Evolutionary conservation across 2,329 filamentous ascomycete genomes (phyloP), one percentile per base, ranked within the genome.

Genomic region (Penicillium sp.): DNA sequence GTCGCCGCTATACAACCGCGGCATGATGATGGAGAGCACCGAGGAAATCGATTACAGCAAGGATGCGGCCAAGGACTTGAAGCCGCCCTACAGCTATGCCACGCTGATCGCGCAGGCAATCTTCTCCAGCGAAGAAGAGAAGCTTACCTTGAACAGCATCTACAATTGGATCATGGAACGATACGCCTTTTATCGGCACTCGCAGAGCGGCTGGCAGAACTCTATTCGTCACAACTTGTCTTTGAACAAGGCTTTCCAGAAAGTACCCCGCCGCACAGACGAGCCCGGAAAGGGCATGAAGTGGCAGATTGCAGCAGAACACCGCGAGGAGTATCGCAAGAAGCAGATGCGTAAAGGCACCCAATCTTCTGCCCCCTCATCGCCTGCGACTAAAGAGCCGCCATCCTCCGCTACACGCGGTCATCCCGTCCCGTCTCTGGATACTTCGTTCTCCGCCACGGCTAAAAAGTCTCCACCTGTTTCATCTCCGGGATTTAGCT

Each of bases 281-380:
- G 94, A 99, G 70, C 94, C 94, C 21, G 94, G 94, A 12, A 99
- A 99, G 71, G 94, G 94, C 26, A 97, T 96, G 91, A 97, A 97
- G 70, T 99, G 94, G 94, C 90, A 93, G 72, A 92, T 99, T 66
- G 85, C 90, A 4, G 82, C 89, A 1, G 89, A 95, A 58, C 83
- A 87, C 59, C 85, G 88, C 45, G 90, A 96, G 16, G 93, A 96
- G 48, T 95, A 96, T 79, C 82, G 90, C 54, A 88, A 88, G 69
- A 89, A 88, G 62, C 74, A 76, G 61, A 67, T 70, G 36, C 71
- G 74, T 29, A 76, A 75, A 50, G 73, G 74, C 12, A 70, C 66
- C 6, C 72, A 74, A 42, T 76, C 74, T 10, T 75, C 73, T 6
- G 74, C 74, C 1, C 76, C 77, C 29, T 76, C 76, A 9, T 76